Conservation (phyloP, 257 asterid genomes). For the Rauvolfia tetraphylla region DNA sequence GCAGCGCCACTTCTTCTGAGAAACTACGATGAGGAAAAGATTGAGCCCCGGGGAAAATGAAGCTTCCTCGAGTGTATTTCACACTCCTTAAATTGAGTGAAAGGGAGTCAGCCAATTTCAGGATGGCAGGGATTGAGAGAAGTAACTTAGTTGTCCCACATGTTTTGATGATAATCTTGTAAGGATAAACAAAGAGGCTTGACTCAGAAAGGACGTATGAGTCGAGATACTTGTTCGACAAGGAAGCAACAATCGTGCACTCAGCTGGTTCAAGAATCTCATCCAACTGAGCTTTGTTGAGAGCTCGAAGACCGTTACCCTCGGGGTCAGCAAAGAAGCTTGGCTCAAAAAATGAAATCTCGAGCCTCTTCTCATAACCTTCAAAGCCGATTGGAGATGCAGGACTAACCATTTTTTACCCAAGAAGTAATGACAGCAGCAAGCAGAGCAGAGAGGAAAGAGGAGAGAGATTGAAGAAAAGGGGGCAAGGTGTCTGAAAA, state of each 20-base stretch:
- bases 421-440: slow-evolving; percentile 5
- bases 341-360: slow-evolving; percentile 55
- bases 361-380: slow-evolving; percentile 83
- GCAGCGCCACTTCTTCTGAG: slow-evolving; percentile 71
- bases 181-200: no score
- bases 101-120: slow-evolving; percentile 14
- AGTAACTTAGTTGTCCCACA: no score
- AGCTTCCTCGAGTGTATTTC: slow-evolving; percentile 70
- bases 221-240: slow-evolving; percentile 34
- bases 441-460: slow-evolving; percentile 12
- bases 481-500: slow-evolving; percentile 33
- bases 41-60: slow-evolving; percentile 79
- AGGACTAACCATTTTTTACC: slow-evolving; percentile 45
- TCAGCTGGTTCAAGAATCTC: slow-evolving; percentile 72
- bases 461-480: slow-evolving; percentile 47
- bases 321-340: slow-evolving; percentile 68
- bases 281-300: slow-evolving; percentile 58
- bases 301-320: slow-evolving; percentile 63
- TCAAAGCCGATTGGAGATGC: slow-evolving; percentile 75
- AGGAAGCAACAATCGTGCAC: slow-evolving; percentile 67
- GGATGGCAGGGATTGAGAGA: no score
- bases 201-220: no score
- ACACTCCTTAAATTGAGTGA: slow-evolving; percentile 51
- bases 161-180: no score
- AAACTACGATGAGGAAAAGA: slow-evolving; percentile 66